A percentile compares a stretch with the other conserved stretches of the same genome.
These are phyloP conservation scores for Fraxinus quadrangulata DNA, from an alignment of 257 asterid species.

Conservation along the genomic window DNA sequence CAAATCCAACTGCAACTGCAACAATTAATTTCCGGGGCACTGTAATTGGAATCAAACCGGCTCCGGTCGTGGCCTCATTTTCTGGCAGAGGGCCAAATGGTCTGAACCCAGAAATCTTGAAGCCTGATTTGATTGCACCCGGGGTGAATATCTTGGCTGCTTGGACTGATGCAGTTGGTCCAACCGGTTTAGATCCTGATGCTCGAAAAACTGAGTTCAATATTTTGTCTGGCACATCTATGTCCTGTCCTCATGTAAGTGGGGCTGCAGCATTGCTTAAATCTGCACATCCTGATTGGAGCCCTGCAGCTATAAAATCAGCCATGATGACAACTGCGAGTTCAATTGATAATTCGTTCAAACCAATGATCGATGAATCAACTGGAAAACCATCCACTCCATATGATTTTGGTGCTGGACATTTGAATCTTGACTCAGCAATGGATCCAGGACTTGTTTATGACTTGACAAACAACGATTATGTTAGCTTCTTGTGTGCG, in stretches of 20 bases:
- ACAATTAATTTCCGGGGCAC: constrained; percentile 76
- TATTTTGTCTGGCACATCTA: constrained; percentile 91
- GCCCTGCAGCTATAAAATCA: constrained; percentile 84
- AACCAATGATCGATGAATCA: constrained; percentile 70
- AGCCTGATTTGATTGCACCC: constrained; percentile 91
- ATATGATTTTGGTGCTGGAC: constrained; percentile 88
- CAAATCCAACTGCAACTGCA: constrained; percentile 55
- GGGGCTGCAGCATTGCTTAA: constrained; percentile 97
- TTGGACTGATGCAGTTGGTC: constrained; percentile 93
- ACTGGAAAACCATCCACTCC: constrained; percentile 75
- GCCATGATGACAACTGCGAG: constrained; percentile 97
- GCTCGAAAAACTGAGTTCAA: constrained; percentile 77
- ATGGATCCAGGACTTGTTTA: constrained; percentile 94
- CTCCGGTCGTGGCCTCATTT: constrained; percentile 95
- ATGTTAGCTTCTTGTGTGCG: constrained; percentile 72
- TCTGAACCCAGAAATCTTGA: constrained; percentile 79
- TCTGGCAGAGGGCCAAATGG: constrained; percentile 92
- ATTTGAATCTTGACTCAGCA: constrained; percentile 76
- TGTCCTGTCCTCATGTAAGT: constrained; percentile 97
- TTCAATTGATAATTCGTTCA: constrained; percentile 47
- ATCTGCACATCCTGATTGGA: constrained; percentile 98
- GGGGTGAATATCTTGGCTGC: constrained; percentile 94
- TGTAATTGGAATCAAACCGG: constrained; percentile 76
- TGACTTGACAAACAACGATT: constrained; percentile 62
- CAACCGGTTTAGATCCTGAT: constrained; percentile 79